Percentiles rank a stretch among this genome's conserved stretches.
Evolutionary conservation across 2,329 filamentous ascomycete species (phyloP).

Genomic region (Zasmidium citrigriseum): DNA sequence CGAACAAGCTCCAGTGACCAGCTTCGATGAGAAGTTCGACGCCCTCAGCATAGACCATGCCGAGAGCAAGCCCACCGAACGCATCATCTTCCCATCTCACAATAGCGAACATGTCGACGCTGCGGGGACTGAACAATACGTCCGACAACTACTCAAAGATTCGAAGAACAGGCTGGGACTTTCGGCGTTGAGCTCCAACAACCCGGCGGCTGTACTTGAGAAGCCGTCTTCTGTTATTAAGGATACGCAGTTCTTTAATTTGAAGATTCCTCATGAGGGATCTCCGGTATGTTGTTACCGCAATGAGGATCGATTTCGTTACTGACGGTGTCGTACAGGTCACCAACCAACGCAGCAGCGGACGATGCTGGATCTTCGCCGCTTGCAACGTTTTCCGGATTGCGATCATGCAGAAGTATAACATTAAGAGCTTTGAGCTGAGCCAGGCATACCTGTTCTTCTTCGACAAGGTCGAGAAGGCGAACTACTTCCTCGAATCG

Average conservation of each 20-base stretch:
- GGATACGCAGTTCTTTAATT: slow-evolving; percentile 80
- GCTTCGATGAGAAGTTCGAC: slow-evolving; percentile 38
- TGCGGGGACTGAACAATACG: slow-evolving; percentile 32
- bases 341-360: slow-evolving; percentile 79
- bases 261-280: slow-evolving; percentile 79
- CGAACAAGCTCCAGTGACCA: slow-evolving; percentile 17
- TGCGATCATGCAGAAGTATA: slow-evolving; percentile 82
- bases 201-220: slow-evolving; percentile 66
- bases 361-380: slow-evolving; percentile 90
- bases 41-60: slow-evolving; percentile 32
- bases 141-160: slow-evolving; percentile 36
- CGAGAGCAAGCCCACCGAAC: slow-evolving; percentile 6
- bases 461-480: slow-evolving; percentile 92
- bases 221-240: slow-evolving; percentile 63
- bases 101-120: slow-evolving; percentile 32
- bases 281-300: slow-evolving; percentile 49
- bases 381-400: slow-evolving; percentile 89
- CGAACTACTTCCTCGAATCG: slow-evolving; percentile 85
- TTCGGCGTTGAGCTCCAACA: slow-evolving; percentile 67
- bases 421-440: slow-evolving; percentile 77
- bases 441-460: slow-evolving; percentile 87
- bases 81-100: slow-evolving; percentile 23
- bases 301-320: neutral
- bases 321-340: slow-evolving; percentile 47
- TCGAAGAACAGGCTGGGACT: slow-evolving; percentile 69